Base-by-base conservation (phyloP, 164 flowering plant species). In the Houttuynia cordata region DNA sequence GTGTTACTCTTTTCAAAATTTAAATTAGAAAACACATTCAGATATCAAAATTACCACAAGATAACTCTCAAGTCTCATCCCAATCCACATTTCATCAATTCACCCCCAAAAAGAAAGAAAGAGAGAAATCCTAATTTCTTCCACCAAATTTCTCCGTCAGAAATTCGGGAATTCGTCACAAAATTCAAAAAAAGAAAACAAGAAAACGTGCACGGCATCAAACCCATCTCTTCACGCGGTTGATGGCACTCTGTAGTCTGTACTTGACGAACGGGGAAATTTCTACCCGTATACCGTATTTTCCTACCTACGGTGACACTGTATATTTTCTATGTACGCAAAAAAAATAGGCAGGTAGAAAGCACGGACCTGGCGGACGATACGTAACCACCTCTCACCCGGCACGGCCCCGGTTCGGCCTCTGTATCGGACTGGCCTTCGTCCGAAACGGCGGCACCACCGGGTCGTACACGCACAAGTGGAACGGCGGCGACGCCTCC, bases 361-460 rank as follows among this genome's bases (percentile, higher is more conserved):
- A 51, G 53, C 53, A 10, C 19, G 53, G 53, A 21, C 19, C 53
- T 19, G 18, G 24, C 1, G 57, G 24, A 20, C 14, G 17, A 8
- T 21, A 4, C 9, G 15, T 54, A 5, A 20, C 25, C 18, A 7
- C 18, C 8, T 7, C 39, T 56, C 58, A 14, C 58, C 37, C 40
- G 37, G 18, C 58, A 3, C 17, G 39, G 37, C 58, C 75, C 75
- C 8, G 52, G 59, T 18, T 30, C 37, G 89, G 86, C 60, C 82
- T 75, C 20, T 74, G 75, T 51, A 84, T 70, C 18, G 85, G 85
- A 30, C 86, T 86, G 18, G 78, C 86, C 21, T 64, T 57, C 0
- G 83, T 64, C 10, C 78, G 60, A 67, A 75, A 75, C 42, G 69
- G 75, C 39, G 18, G 69, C 4, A 64, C 62, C 21, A 75, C 70